Percentiles rank a stretch among this genome's conserved stretches.
Conservation (phyloP, 345 rosid genomes). For the Turnera subulata region DNA sequence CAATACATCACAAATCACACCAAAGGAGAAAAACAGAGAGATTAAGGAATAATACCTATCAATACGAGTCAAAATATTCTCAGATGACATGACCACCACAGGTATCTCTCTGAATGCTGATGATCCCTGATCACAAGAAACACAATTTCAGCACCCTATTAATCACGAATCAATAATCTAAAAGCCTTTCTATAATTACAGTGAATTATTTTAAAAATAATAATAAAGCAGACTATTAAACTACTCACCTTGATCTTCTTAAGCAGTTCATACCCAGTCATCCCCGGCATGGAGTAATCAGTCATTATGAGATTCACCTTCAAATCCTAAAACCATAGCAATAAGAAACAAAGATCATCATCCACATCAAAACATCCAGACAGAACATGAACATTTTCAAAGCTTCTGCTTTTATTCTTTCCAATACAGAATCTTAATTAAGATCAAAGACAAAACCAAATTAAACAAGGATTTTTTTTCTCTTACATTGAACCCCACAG, state of each 20-base stretch:
- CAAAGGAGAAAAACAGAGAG: too few species aligned
- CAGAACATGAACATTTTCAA: background rate
- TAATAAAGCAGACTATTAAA: background rate
- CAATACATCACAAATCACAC: too few species aligned
- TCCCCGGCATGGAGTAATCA: constrained; percentile 84
- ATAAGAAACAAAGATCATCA: background rate
- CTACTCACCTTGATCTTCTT: constrained; percentile 62
- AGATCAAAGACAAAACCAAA: background rate
- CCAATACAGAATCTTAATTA: background rate
- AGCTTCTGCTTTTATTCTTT: background rate
- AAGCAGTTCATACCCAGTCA: constrained; percentile 78
- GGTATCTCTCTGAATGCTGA: constrained; percentile 71
- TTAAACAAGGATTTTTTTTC: background rate
- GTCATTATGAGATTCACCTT: constrained; percentile 77
- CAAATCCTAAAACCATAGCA: constrained; percentile 41
- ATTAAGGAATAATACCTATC: constrained; percentile 45
- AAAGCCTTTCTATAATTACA: background rate
- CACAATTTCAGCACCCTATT: background rate
- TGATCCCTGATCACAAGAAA: constrained; percentile 45
- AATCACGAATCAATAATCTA: background rate
- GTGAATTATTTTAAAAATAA: background rate
- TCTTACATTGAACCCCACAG: constrained; percentile 65
- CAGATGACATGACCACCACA: constrained; percentile 86
- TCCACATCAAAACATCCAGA: background rate
- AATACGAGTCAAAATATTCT: constrained; percentile 63